phyloP scores from a whole-genome alignment of 371 early-diverging fungal species.

The Blakeslea trispora region DNA sequence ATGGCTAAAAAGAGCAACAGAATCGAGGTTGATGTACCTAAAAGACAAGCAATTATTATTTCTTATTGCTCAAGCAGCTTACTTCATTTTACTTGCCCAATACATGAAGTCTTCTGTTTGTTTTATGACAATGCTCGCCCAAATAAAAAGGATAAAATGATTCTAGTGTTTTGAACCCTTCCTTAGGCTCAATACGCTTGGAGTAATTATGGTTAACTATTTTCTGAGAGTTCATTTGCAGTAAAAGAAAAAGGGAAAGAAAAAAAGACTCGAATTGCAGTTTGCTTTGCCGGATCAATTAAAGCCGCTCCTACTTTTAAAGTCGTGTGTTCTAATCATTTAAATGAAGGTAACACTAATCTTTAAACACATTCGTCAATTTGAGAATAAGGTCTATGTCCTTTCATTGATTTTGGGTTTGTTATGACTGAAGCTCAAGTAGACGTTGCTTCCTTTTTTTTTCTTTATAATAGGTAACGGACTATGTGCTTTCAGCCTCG shows the following conservation, averaged over 20 bases:
- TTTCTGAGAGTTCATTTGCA: constrained; percentile 5
- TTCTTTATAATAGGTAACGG: too few relatives aligned
- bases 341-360: too few relatives aligned
- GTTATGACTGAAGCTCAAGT: too few relatives aligned
- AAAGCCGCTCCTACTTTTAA: too few relatives aligned
- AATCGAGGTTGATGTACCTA: constrained; percentile 38
- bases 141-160: constrained; percentile 74
- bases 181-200: constrained; percentile 47
- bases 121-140: constrained; percentile 61
- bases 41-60: not conserved
- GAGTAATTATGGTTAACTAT: constrained; percentile 60
- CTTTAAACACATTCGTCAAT: too few relatives aligned
- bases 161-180: constrained; percentile 53
- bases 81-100: constrained; percentile 33
- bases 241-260: not conserved
- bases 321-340: too few relatives aligned
- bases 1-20: constrained; percentile 23
- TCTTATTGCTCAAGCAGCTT: not conserved
- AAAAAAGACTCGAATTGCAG: not conserved
- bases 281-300: too few relatives aligned
- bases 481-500: too few relatives aligned
- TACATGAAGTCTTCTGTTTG: constrained; percentile 59
- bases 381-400: too few relatives aligned
- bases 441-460: too few relatives aligned
- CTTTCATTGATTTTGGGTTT: too few relatives aligned